Conservation (phyloP, 2,329 filamentous ascomycete species). For the Arachnomyces sp. region DNA sequence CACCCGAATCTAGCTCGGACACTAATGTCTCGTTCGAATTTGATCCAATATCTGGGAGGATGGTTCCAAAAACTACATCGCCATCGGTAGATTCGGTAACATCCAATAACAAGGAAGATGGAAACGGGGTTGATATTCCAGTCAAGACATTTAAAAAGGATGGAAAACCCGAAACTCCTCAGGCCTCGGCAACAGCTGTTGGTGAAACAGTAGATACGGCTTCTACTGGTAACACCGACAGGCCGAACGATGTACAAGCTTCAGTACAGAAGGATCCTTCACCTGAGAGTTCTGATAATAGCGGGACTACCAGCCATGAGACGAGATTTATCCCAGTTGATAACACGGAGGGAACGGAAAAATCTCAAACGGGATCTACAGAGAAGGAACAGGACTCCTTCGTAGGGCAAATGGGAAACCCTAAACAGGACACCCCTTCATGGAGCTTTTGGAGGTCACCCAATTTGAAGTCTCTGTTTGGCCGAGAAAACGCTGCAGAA, state of each 20-base stretch:
- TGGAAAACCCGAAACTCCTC: not conserved
- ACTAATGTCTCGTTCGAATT: conserved; percentile 22
- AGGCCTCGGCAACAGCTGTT: not conserved
- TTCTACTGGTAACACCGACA: not conserved
- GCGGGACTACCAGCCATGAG: conserved; percentile 4
- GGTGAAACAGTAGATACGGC: not conserved
- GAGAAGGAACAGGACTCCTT: too few species aligned
- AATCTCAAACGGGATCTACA: too few species aligned
- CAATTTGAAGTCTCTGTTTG: not conserved
- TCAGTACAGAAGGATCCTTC: not conserved
- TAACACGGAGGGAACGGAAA: not conserved
- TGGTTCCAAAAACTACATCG: conserved; percentile 20
- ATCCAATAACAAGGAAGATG: not conserved
- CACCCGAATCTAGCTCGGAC: not conserved
- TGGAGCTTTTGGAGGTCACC: not conserved
- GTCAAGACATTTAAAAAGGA: not conserved
- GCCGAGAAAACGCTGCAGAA: conserved; percentile 1
- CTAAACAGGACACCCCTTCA: not conserved
- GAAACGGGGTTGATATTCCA: conserved; percentile 3
- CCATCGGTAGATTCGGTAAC: conserved; percentile 1
- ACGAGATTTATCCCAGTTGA: not conserved
- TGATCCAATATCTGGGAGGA: conserved; percentile 36
- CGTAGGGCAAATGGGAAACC: too few species aligned
- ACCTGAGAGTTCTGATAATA: conserved; percentile 2
- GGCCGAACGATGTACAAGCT: not conserved